Evolutionary conservation across 495 filamentous ascomycete genomes (phyloP).

Genomic region (Neurospora cerealis): DNA sequence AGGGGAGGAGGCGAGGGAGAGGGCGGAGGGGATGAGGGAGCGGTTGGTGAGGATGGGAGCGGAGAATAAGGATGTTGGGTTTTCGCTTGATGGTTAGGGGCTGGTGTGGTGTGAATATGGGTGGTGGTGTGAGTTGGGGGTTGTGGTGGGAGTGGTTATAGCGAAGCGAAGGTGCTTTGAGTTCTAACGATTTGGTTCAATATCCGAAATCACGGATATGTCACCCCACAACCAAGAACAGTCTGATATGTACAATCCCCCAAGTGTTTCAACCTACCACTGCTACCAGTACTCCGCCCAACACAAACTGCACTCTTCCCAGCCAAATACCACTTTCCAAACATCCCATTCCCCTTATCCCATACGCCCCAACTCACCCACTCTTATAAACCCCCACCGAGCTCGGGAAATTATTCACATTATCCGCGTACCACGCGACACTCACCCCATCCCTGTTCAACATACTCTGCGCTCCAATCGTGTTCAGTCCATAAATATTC

Average conservation of each 20-base stretch:
- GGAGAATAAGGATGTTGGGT: slow-evolving; percentile 50
- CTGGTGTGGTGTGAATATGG: no score
- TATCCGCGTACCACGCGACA: slow-evolving; percentile 33
- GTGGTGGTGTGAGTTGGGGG: slow-evolving; percentile 9
- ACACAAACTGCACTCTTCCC: not conserved
- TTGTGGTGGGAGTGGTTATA: slow-evolving; percentile 3
- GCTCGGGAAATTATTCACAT: slow-evolving; percentile 36
- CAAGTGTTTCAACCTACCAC: not conserved
- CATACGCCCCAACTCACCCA: slow-evolving; percentile 7
- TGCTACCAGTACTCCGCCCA: not conserved
- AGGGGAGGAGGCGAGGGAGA: slow-evolving; percentile 34
- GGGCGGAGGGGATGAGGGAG: slow-evolving; percentile 44
- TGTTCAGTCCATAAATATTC: slow-evolving; percentile 46
- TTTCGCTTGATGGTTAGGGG: slow-evolving; percentile 23
- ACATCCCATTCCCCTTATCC: not conserved
- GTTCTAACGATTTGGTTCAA: not conserved
- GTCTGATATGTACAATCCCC: not conserved
- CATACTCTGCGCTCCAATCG: slow-evolving; percentile 41
- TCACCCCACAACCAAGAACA: not conserved
- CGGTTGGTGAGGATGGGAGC: slow-evolving; percentile 50
- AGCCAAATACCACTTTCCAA: not conserved
- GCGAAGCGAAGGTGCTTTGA: not conserved
- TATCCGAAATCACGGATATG: not conserved
- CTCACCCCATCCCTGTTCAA: slow-evolving; percentile 28
- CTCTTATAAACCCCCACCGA: slow-evolving; percentile 34